Percentiles rank a stretch among this genome's conserved stretches.
Evolutionary conservation across 768 basidiomycete genomes (phyloP).

Genomic region (Neoboletus brunneissimus): DNA sequence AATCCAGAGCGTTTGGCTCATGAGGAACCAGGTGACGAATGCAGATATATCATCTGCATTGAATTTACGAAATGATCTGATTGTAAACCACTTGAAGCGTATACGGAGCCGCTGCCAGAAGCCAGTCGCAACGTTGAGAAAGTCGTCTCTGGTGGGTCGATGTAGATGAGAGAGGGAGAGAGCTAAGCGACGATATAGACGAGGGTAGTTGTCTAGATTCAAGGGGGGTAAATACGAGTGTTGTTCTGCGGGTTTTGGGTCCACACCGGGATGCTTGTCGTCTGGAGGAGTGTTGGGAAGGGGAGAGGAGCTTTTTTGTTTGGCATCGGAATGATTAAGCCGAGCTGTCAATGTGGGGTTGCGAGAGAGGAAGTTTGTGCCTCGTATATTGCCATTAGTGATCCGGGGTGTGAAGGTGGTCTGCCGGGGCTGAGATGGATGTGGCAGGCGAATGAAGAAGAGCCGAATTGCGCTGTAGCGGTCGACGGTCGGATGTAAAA

Average conservation of each 20-base stretch:
- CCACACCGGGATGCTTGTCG: slow-evolving; percentile 6
- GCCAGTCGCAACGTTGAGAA: slow-evolving; percentile 80
- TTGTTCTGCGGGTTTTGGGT: slow-evolving; percentile 8
- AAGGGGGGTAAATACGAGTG: slow-evolving; percentile 27
- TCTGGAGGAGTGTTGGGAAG: slow-evolving; percentile 2
- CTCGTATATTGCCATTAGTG: neutral
- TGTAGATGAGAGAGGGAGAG: slow-evolving; percentile 72
- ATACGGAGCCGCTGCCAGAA: slow-evolving; percentile 89
- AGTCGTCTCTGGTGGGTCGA: slow-evolving; percentile 84
- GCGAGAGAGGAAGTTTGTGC: neutral
- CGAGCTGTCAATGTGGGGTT: slow-evolving; percentile 2
- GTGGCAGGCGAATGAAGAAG: slow-evolving; percentile 47
- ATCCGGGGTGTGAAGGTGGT: neutral
- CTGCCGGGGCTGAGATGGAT: slow-evolving; percentile 1
- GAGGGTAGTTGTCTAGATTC: slow-evolving; percentile 67
- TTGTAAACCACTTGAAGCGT: slow-evolving; percentile 97
- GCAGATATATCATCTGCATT: slow-evolving; percentile 97
- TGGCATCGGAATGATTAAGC: slow-evolving; percentile 17
- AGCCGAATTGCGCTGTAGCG: slow-evolving; percentile 57
- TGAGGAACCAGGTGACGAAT: slow-evolving; percentile 92
- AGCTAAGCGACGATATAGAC: slow-evolving; percentile 78
- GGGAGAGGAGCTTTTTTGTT: neutral
- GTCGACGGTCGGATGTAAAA: slow-evolving; percentile 39
- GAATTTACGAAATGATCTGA: slow-evolving; percentile 90
- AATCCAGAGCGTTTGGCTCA: slow-evolving; percentile 96